Base-by-base conservation (phyloP, 345 rosid genomes). In the Iberis pinnata region DNA sequence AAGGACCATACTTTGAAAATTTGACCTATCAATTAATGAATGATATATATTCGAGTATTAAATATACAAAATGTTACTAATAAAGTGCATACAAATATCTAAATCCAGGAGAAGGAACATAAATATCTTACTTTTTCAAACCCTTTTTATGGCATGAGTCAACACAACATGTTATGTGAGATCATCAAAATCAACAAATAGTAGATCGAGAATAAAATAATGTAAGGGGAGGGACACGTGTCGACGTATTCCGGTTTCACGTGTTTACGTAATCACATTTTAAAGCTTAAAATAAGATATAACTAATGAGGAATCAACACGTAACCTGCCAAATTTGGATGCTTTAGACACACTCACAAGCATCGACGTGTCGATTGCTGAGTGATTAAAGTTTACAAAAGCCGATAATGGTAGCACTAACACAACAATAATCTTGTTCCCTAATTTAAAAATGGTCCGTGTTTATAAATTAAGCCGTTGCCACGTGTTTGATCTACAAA, bases 321-420 rank as follows among this genome's bases (percentile, higher is more conserved):
- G 63, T 58, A 45, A 9, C 45, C 18, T 45, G 4, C 17, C 2
- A 15, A 15, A 33, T 35, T 45, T 58, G 53, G 53, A 58, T 45
- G 63, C 63, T 58, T 58, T 58, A 46, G 63, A 58, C 22, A 58
- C 53, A 58, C 63, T 58, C 62, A 45, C 36, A 58, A 58, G 63
- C n/a, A n/a, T n/a, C 56, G 36, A 55, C 62, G 69, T 64, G 69
- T 40, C 69, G 41, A 4, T 39, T 16, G 40, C 62, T 56, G 50
- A 56, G 50, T 4, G 50, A 47, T 48, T 55, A 15, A 64, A 47
- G 27, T 63, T 38, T 55, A 55, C 62, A 64, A 64, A 64, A 64
- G 69, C 20, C 49, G 60, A 63, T 64, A 64, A 64, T 56, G 62
- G 56, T 56, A 1, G 49, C 68, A 55, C 62, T 64, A 64, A 63